Evolutionary conservation across 2,329 filamentous ascomycete genomes (phyloP).

Genomic region (Capronia coronata): DNA sequence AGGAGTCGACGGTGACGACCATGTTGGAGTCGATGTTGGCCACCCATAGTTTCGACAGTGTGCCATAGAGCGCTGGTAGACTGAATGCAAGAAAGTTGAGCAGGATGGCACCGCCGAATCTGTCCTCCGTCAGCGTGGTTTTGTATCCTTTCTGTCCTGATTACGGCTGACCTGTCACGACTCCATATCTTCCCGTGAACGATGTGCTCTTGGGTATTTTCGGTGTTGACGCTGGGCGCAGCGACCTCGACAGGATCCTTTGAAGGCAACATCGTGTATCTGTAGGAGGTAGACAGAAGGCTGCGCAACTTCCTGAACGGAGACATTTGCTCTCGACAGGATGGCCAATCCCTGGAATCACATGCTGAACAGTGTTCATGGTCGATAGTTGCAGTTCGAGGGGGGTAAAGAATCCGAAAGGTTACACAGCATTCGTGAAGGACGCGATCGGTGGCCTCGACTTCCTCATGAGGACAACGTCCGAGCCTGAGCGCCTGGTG

Average conservation of each 20-base stretch:
- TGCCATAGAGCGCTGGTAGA: constrained; percentile 61
- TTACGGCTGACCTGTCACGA: constrained; percentile 5
- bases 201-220: neutral
- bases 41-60: constrained; percentile 64
- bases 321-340: too few relatives aligned
- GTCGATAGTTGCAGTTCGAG: neutral
- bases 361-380: neutral
- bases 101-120: constrained; percentile 52
- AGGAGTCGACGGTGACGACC: constrained; percentile 56
- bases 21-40: constrained; percentile 58
- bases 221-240: neutral
- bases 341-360: neutral
- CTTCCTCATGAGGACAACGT: too few relatives aligned
- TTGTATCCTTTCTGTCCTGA: neutral
- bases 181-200: constrained; percentile 1
- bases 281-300: constrained; percentile 5
- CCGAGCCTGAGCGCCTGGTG: too few relatives aligned
- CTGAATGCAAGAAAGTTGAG: constrained; percentile 60
- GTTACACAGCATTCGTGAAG: constrained; percentile 9
- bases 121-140: constrained; percentile 14
- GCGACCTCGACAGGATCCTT: constrained; percentile 6
- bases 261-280: constrained; percentile 10
- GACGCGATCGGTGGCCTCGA: neutral
- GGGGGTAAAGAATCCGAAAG: neutral
- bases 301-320: constrained; percentile 1